Evolutionary conservation across 139 green algal species (phyloP).

Genomic region (Volvox reticuliferus): DNA sequence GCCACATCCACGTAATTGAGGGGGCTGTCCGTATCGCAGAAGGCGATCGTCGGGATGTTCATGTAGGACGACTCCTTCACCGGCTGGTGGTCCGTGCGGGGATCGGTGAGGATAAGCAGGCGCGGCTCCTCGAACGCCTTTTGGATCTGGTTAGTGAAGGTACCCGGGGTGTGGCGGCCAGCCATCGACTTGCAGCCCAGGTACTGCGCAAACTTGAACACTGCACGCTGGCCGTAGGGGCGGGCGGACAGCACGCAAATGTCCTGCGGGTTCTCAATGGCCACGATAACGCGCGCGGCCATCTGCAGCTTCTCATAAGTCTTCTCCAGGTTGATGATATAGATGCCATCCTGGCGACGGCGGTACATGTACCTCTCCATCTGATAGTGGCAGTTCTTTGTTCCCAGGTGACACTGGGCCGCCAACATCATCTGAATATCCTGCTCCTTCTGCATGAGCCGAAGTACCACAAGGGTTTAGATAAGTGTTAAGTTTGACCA

Average conservation of each 20-base stretch:
- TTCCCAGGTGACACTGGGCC: constrained; percentile 86
- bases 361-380: constrained; percentile 98
- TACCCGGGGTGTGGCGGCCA: constrained; percentile 98
- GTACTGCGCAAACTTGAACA: constrained; percentile 99
- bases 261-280: constrained; percentile 96
- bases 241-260: constrained; percentile 89
- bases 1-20: constrained; percentile 95
- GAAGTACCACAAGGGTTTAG: neutral
- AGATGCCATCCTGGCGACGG: constrained; percentile 93
- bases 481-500: neutral
- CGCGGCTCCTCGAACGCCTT: constrained; percentile 98
- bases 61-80: constrained; percentile 97
- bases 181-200: constrained; percentile 93
- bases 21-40: constrained; percentile 98
- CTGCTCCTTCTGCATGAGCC: constrained; percentile 54
- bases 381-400: constrained; percentile 65
- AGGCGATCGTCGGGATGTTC: constrained; percentile 99
- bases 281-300: constrained; percentile 97
- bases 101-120: constrained; percentile 97
- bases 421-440: constrained; percentile 96
- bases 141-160: constrained; percentile 99
- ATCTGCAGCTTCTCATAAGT: constrained; percentile 99
- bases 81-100: constrained; percentile 93
- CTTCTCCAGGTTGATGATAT: constrained; percentile 99
- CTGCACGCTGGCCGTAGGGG: constrained; percentile 95